A percentile compares a stretch with the other conserved stretches of the same genome.
phyloP scores from a whole-genome alignment of 805 yeast genomes.

The Ogataea polymorpha region DNA sequence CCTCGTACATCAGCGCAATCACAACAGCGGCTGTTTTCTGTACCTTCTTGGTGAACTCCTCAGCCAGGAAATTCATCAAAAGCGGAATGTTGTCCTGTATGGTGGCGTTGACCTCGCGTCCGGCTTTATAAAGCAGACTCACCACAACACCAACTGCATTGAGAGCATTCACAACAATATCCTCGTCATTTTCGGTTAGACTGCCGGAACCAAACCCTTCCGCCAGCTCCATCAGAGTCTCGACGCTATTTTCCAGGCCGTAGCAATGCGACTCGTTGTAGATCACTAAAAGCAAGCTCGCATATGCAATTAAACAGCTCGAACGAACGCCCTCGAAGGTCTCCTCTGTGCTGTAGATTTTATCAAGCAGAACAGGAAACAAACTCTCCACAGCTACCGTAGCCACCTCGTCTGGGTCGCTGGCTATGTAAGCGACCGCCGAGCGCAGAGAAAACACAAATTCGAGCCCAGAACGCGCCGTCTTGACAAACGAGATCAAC shows the following conservation, averaged over 20 bases:
- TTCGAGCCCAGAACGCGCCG: conserved; percentile 32
- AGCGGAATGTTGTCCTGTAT: conserved; percentile 40
- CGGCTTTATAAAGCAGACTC: conserved; percentile 42
- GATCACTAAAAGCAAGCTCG: conserved; percentile 38
- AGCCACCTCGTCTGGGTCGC: conserved; percentile 51
- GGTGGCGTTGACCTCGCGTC: conserved; percentile 33
- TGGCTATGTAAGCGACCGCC: conserved; percentile 40
- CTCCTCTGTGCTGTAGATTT: conserved; percentile 15
- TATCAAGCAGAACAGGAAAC: conserved; percentile 28
- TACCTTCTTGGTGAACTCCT: conserved; percentile 38
- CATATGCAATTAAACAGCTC: conserved; percentile 25
- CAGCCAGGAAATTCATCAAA: conserved; percentile 41
- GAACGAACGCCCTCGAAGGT: conserved; percentile 9
- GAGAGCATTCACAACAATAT: conserved; percentile 42
- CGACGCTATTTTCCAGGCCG: conserved; percentile 45
- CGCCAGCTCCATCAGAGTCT: conserved; percentile 42
- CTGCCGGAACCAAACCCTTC: conserved; percentile 35
- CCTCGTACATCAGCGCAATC: conserved; percentile 55
- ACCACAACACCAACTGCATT: conserved; percentile 46
- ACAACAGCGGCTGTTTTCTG: conserved; percentile 54
- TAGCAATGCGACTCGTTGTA: conserved; percentile 48
- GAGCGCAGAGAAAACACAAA: conserved; percentile 40
- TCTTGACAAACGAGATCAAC: conserved; percentile 34
- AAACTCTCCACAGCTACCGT: conserved; percentile 28
- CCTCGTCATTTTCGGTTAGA: conserved; percentile 35